Conservation (phyloP, 1,139 yeast species). For the Scheffersomyces segobiensis region DNA sequence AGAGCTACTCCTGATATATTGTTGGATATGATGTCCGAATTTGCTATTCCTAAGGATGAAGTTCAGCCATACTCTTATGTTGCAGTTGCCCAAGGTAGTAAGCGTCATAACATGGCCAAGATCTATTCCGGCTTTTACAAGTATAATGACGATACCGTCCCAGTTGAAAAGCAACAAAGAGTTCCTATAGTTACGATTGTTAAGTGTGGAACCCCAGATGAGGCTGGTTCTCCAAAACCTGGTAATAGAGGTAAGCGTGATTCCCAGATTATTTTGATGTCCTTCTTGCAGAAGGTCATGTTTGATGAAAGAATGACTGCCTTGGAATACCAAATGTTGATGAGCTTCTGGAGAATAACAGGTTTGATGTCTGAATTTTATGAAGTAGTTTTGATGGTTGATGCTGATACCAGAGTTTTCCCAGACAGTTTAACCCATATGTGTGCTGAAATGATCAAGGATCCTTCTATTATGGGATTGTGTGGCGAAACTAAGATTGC, state of each 20-base stretch:
- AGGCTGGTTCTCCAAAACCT: constrained; percentile 77
- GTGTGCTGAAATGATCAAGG: constrained; percentile 90
- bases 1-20: constrained; percentile 86
- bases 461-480: constrained; percentile 88
- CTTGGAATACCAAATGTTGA: constrained; percentile 79
- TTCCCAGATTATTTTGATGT: constrained; percentile 91
- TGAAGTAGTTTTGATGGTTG: constrained; percentile 90
- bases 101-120: constrained; percentile 97
- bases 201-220: constrained; percentile 92
- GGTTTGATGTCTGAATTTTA: constrained; percentile 87
- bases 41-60: constrained; percentile 66
- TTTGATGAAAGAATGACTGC: constrained; percentile 98
- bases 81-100: constrained; percentile 89
- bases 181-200: constrained; percentile 83
- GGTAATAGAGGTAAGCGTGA: constrained; percentile 99
- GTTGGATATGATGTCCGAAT: constrained; percentile 84
- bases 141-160: constrained; percentile 72
- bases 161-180: constrained; percentile 81
- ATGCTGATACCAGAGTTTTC: constrained; percentile 91
- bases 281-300: constrained; percentile 85
- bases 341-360: constrained; percentile 80
- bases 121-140: constrained; percentile 88
- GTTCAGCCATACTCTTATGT: constrained; percentile 84
- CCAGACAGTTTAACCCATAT: constrained; percentile 92
- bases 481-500: constrained; percentile 98